Percentiles rank a stretch among this genome's conserved stretches.
These are phyloP conservation scores for Blastosporella zonata DNA, from an alignment of 1,284 basidiomycete genomes.

Conservation along the genomic window DNA sequence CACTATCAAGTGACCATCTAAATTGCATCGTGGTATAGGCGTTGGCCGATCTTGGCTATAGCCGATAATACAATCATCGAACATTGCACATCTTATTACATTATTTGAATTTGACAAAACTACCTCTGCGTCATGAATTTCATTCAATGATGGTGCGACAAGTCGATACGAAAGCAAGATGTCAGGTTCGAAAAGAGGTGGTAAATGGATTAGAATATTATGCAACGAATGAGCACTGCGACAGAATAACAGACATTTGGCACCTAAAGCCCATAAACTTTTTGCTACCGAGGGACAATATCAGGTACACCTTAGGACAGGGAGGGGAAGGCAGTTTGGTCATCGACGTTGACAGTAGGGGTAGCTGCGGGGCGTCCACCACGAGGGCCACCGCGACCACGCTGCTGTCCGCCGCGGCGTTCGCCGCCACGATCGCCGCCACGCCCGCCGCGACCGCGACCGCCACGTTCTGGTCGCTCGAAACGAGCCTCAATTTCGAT, in stretches of 20 bases:
- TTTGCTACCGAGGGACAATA: conserved; percentile 10
- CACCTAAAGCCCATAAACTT: conserved; percentile 15
- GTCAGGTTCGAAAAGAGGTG: conserved; percentile 17
- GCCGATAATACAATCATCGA: no score
- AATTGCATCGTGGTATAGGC: not conserved
- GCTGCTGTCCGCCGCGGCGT: conserved; percentile 32
- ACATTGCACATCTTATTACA: not conserved
- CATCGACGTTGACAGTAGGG: conserved; percentile 60
- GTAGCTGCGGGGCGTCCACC: conserved; percentile 30
- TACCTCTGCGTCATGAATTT: conserved; percentile 24
- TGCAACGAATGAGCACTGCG: conserved; percentile 17
- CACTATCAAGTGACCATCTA: conserved; percentile 7
- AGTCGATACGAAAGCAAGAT: conserved; percentile 22
- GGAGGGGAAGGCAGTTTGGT: conserved; percentile 83
- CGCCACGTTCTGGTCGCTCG: conserved; percentile 65
- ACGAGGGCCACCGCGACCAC: conserved; percentile 41
- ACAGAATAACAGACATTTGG: conserved; percentile 10
- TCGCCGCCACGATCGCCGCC: conserved; percentile 39
- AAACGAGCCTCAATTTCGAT: conserved; percentile 78
- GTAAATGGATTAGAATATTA: conserved; percentile 21
- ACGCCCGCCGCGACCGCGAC: conserved; percentile 48
- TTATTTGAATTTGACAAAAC: conserved; percentile 1
- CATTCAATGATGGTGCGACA: conserved; percentile 26
- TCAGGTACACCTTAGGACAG: conserved; percentile 46
- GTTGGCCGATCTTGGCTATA: not conserved